phyloP scores from a whole-genome alignment of 805 yeast species.

The Kregervanrija pseudodelftensis region DNA sequence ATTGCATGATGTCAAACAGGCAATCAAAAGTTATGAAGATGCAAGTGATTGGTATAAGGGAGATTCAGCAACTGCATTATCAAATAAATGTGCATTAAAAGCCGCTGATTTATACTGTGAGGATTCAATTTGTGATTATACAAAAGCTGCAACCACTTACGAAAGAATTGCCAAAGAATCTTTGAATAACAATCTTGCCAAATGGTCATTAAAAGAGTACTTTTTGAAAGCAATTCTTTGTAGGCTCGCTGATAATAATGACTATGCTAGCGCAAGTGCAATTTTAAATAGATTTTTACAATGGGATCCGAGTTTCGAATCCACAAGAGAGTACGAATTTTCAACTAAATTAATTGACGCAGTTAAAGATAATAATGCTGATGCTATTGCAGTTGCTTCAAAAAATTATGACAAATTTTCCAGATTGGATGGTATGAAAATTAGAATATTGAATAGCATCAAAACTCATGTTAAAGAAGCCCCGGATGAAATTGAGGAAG shows the following conservation, averaged over 20 bases:
- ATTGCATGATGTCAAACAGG: slow-evolving; percentile 57
- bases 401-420: slow-evolving; percentile 81
- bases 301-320: slow-evolving; percentile 70
- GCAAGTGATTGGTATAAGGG: slow-evolving; percentile 96
- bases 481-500: slow-evolving; percentile 29
- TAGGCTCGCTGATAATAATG: slow-evolving; percentile 68
- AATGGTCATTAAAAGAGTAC: slow-evolving; percentile 92
- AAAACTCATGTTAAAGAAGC: slow-evolving; percentile 40
- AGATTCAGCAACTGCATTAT: slow-evolving; percentile 86
- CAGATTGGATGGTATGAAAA: slow-evolving; percentile 87
- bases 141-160: slow-evolving; percentile 68
- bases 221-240: slow-evolving; percentile 79
- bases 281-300: slow-evolving; percentile 54
- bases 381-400: slow-evolving; percentile 64
- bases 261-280: slow-evolving; percentile 77
- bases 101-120: slow-evolving; percentile 85
- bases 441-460: slow-evolving; percentile 72
- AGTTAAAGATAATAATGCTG: slow-evolving; percentile 74
- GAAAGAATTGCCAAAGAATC: slow-evolving; percentile 74
- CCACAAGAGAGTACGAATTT: slow-evolving; percentile 70
- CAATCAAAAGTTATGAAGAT: slow-evolving; percentile 73
- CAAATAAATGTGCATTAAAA: slow-evolving; percentile 81
- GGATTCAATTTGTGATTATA: slow-evolving; percentile 52
- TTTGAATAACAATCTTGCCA: slow-evolving; percentile 64
- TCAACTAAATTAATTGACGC: slow-evolving; percentile 61